These are phyloP conservation scores for Heliamphora exappendiculata DNA, from an alignment of 148 eudicot genomes.

Conservation along the genomic window DNA sequence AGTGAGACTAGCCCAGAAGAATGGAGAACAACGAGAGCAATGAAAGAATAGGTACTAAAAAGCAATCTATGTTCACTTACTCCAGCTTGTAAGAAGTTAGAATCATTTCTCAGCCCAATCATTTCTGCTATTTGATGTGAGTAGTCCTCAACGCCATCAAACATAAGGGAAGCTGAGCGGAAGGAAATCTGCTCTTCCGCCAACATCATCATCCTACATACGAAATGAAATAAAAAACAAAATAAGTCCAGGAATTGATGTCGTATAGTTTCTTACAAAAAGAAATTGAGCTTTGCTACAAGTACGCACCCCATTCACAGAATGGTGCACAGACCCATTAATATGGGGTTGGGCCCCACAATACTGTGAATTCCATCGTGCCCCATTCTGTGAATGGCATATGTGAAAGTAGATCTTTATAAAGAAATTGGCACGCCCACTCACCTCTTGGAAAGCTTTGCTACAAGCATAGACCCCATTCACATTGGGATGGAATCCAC, in stretches of 20 bases:
- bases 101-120: conserved; percentile 90
- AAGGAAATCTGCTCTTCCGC: conserved; percentile 95
- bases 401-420: too few relatives aligned
- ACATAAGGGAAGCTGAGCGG: conserved; percentile 66
- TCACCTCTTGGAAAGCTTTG: too few relatives aligned
- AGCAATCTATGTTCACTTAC: conserved; percentile 38
- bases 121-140: conserved; percentile 98
- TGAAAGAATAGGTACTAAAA: neutral
- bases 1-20: neutral
- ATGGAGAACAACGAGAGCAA: too few relatives aligned
- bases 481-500: too few relatives aligned
- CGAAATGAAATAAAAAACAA: conserved; percentile 9
- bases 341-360: too few relatives aligned
- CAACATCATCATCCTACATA: conserved; percentile 93
- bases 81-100: conserved; percentile 80
- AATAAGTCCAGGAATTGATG: conserved; percentile 3
- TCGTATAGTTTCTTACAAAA: neutral
- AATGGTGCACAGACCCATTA: too few relatives aligned
- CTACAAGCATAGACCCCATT: too few relatives aligned
- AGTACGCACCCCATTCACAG: too few relatives aligned
- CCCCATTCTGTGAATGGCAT: too few relatives aligned
- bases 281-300: too few relatives aligned
- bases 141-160: conserved; percentile 93
- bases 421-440: too few relatives aligned
- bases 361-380: too few relatives aligned